Base-by-base conservation (phyloP, 2,329 filamentous ascomycete genomes). In the Chrysosporium queenslandicum region DNA sequence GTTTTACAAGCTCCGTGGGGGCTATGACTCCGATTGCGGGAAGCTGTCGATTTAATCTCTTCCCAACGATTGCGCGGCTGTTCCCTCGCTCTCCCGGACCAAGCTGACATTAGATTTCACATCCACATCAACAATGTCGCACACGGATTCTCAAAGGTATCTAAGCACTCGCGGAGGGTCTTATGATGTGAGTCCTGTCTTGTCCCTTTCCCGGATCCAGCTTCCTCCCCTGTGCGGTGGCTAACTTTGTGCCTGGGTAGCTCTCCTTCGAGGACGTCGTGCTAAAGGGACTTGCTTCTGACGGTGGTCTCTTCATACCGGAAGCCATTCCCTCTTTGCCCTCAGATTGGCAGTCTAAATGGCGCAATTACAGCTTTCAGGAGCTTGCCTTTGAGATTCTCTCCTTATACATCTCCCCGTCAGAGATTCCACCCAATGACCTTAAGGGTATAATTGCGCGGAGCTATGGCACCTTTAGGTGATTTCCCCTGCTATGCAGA, bases 231-330 rank as follows among this genome's bases (percentile, higher is more conserved):
- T n/a, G 21, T 23, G 8, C 18, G 25, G 18, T 34, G 30, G 34
- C 20, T 53, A 16, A 50, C 40, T 47, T 48, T n/a, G 40, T 25
- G 34, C 41, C 36, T 49, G 25, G 43, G 47, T 53, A 68, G 66
- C 62, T 94, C 60, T 90, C 87, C 49, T 95, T 96, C 68, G 90
- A 96, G 70, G 83, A 89, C 50, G 89, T 89, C 43, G 88, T 95
- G 37, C 77, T 95, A 58, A 94, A 94, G 70, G 89, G 89, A 41
- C 81, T 95, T 53, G 89, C 88, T 54, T 76, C 80, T 42, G 90
- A 96, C 64, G 87, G 88, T 54, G 90, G 90, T 50, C 82, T 95
- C 25, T 95, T 91, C 74, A 85, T 95, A 57, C 90, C 90, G 39
- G 84, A 95, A 66, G 77, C 85, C 58, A 85, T 94, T 56, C 89